phyloP scores from a whole-genome alignment of 345 rosid species.

The Citrus glauca region DNA sequence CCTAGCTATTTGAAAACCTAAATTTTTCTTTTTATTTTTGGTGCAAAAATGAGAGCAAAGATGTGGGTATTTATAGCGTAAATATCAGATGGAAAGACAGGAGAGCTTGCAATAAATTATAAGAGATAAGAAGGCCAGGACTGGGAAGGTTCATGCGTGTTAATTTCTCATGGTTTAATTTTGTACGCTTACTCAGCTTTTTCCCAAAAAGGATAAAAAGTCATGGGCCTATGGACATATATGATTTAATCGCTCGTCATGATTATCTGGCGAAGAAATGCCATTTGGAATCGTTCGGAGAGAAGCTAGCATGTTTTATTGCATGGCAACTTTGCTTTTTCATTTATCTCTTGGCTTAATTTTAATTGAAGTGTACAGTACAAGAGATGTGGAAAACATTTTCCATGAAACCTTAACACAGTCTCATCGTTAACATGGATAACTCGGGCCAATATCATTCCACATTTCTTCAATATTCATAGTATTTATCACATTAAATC shows the following conservation, averaged over 20 bases:
- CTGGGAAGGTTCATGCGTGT: background rate
- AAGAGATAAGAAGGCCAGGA: background rate
- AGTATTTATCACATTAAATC: too few species aligned
- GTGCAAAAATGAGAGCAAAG: background rate
- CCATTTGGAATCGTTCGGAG: background rate
- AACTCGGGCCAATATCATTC: too few species aligned
- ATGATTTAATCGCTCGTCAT: background rate
- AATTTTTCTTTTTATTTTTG: background rate
- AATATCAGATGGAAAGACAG: background rate
- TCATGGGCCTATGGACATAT: too few species aligned
- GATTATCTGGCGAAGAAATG: conserved; percentile 11
- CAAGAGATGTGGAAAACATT: background rate
- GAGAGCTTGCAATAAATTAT: background rate
- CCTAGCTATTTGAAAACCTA: background rate
- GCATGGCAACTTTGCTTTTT: background rate
- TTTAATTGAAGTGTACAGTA: background rate
- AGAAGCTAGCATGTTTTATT: background rate
- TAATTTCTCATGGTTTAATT: background rate
- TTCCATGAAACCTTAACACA: too few species aligned
- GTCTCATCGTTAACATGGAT: too few species aligned
- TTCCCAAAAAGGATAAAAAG: background rate
- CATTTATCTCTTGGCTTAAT: background rate
- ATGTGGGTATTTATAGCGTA: conserved; percentile 20
- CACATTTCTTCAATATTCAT: too few species aligned
- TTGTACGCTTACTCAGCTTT: background rate